Conservation (phyloP, 1,139 yeast species). For the Suhomyces taliae region DNA sequence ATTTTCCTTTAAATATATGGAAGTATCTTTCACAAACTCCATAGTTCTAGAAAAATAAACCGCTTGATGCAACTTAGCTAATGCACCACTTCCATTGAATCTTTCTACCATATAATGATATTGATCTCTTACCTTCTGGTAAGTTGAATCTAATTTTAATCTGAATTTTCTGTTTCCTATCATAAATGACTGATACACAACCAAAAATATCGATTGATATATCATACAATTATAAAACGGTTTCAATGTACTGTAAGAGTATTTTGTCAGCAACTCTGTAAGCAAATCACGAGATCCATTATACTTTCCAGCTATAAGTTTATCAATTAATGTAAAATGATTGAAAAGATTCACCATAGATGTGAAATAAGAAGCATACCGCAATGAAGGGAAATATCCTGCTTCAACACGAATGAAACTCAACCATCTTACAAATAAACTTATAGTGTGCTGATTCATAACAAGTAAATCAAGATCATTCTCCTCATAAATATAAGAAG, state of each 20-base stretch:
- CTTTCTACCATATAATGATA: constrained; percentile 4
- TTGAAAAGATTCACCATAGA: constrained; percentile 28
- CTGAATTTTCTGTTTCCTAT: neutral
- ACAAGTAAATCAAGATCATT: constrained; percentile 20
- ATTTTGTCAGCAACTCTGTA: constrained; percentile 11
- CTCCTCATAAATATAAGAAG: neutral
- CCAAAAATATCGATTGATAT: constrained; percentile 26
- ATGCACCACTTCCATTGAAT: constrained; percentile 4
- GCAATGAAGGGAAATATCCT: constrained; percentile 34
- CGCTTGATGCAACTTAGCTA: neutral
- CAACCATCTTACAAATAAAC: constrained; percentile 31
- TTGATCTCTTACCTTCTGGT: constrained; percentile 3
- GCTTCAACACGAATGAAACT: constrained; percentile 32
- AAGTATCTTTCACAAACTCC: neutral
- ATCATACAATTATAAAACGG: constrained; percentile 23
- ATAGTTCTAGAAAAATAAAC: neutral
- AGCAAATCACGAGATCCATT: constrained; percentile 16
- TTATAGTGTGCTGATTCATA: constrained; percentile 22
- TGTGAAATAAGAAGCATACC: constrained; percentile 31
- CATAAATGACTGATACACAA: constrained; percentile 19
- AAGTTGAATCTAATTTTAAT: constrained; percentile 11
- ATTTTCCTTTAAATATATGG: neutral
- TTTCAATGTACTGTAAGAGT: constrained; percentile 17
- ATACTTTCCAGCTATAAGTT: constrained; percentile 11
- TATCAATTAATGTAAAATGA: constrained; percentile 25